Base-by-base conservation (phyloP, 2,329 filamentous ascomycete genomes). In the Cytospora chrysosperma region DNA sequence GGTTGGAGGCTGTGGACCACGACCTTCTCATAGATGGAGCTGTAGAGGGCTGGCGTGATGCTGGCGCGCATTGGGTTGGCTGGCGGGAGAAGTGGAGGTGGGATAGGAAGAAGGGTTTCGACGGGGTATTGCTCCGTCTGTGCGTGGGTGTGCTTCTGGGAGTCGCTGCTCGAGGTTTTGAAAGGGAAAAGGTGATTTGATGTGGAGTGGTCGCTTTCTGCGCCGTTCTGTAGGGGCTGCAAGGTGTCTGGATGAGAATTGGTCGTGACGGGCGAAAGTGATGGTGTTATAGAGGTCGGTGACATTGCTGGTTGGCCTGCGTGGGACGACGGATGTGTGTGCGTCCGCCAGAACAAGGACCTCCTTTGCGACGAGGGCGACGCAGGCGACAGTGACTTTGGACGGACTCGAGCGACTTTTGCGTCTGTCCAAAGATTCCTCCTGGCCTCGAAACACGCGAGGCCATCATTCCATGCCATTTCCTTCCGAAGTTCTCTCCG, bases 341-440 rank as follows among this genome's bases (percentile, higher is more conserved):
- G 78, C 73, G 65, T 61, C 27, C 65, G 63, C 65, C 65, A 67
- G 59, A 82, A 81, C 67, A 84, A 82, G 65, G 83, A 75, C 13
- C 83, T 80, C 34, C 79, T 79, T 0, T 80, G 74, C 13, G 81
- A 81, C 10, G 78, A 64, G 2, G 79, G 75, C 6, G 79, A 77
- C 6, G 76, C 72, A 1, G 78, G 69, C n/a, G 70, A 71, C 15
- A 68, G 63, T 6, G 79, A 75, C 68, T 82, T 84, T 49, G 79
- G 77, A 62, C 82, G 81, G 54, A 86, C 74, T 54, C 82, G 82
- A 40, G 83, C 84, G 13, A 79, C 82, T 67, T 84, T 84, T 34
- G 92, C 93, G 34, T 90, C 89, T 1, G 93, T 94, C 94, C 94
- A 98, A 8, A 87, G 88, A 76, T 97, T 87, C 56, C 93, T 84